phyloP scores from a whole-genome alignment of 108 stramenopile species.

The Hondaea fermentalgiana region DNA sequence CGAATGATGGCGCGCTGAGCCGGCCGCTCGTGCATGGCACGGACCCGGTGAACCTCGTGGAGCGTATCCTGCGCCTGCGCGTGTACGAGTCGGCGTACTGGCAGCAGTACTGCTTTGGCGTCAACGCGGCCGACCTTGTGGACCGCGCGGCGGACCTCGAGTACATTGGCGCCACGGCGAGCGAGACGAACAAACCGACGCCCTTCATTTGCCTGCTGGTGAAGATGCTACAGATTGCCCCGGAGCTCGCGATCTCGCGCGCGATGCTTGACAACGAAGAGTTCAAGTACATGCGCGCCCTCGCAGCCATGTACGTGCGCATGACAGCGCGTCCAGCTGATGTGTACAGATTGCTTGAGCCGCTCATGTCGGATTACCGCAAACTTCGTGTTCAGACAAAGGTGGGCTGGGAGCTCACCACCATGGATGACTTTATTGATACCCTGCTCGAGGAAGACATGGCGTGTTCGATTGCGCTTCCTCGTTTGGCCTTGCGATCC shows the following conservation, averaged over 20 bases:
- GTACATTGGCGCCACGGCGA: constrained; percentile 72
- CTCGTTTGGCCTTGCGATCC: constrained; percentile 68
- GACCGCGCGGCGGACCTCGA: constrained; percentile 76
- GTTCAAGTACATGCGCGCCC: constrained; percentile 85
- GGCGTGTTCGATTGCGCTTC: constrained; percentile 79
- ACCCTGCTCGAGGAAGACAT: constrained; percentile 54
- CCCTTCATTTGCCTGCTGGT: constrained; percentile 83
- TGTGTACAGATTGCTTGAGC: constrained; percentile 77
- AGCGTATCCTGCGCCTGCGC: constrained; percentile 92
- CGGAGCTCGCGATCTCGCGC: constrained; percentile 76
- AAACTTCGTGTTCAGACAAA: constrained; percentile 47
- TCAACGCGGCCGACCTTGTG: constrained; percentile 78
- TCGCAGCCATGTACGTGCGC: constrained; percentile 88
- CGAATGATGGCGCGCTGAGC: not conserved
- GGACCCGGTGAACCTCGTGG: constrained; percentile 96
- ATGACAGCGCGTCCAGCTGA: constrained; percentile 81
- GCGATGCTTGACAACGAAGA: constrained; percentile 84
- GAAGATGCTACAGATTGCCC: constrained; percentile 91
- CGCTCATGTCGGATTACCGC: constrained; percentile 79
- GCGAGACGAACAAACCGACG: constrained; percentile 76
- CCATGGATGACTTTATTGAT: constrained; percentile 87
- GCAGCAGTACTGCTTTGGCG: constrained; percentile 65
- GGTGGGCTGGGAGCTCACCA: constrained; percentile 67
- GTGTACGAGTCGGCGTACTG: constrained; percentile 60
- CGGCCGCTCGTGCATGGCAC: constrained; percentile 71